Evolutionary conservation across 331 rosid genomes (phyloP).

Genomic region (Ulmus americana): DNA sequence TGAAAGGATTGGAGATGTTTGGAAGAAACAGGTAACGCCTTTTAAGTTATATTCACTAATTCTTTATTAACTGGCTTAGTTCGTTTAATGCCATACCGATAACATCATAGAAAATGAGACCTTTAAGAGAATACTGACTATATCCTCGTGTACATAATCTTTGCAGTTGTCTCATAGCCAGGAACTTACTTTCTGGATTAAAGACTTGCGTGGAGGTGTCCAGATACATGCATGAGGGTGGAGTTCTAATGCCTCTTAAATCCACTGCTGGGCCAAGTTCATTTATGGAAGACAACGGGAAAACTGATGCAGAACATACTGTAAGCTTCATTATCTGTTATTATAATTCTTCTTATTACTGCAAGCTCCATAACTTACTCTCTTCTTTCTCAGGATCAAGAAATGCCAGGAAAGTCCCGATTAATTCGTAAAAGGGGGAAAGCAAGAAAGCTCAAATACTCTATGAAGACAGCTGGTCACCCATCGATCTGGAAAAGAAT

Average conservation of each 20-base stretch:
- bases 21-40: slow-evolving; percentile 75
- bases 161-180: slow-evolving; percentile 92
- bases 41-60: slow-evolving; percentile 1
- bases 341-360: background rate
- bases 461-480: slow-evolving; percentile 72
- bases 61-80: background rate
- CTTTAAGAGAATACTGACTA: background rate
- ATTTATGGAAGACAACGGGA: slow-evolving; percentile 47
- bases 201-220: slow-evolving; percentile 80
- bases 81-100: background rate
- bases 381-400: slow-evolving; percentile 52
- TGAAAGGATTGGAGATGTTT: slow-evolving; percentile 91
- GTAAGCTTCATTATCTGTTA: slow-evolving; percentile 34
- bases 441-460: slow-evolving; percentile 53
- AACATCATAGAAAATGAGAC: background rate
- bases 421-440: slow-evolving; percentile 50
- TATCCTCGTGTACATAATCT: slow-evolving; percentile 17
- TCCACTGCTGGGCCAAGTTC: slow-evolving; percentile 45
- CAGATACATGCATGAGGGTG: slow-evolving; percentile 69
- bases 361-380: background rate
- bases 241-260: slow-evolving; percentile 44
- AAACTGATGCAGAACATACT: slow-evolving; percentile 45
- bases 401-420: slow-evolving; percentile 53
- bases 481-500: slow-evolving; percentile 58
- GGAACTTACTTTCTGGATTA: slow-evolving; percentile 92